These are phyloP conservation scores for Zygoascus sp. DNA, from an alignment of 1,139 yeast genomes.

Conservation along the genomic window DNA sequence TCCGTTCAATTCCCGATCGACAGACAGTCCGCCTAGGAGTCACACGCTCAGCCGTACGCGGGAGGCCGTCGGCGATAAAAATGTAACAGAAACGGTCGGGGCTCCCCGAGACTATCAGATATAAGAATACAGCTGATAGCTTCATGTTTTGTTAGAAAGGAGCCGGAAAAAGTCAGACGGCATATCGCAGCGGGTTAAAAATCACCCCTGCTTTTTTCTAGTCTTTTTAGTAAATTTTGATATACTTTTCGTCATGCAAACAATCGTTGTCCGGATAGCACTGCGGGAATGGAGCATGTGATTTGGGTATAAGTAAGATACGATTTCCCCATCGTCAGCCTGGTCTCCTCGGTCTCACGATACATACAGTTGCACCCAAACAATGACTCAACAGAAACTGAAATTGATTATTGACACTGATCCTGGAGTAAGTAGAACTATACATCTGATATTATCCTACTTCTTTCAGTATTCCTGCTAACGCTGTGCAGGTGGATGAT, in stretches of 20 bases:
- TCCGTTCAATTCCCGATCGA: no score
- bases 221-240: no score
- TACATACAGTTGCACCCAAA: background rate
- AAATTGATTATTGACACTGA: conserved; percentile 38
- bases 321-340: background rate
- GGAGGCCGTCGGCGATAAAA: background rate
- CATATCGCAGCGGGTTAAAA: no score
- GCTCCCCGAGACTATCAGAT: background rate
- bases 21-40: background rate
- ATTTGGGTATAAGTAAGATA: no score
- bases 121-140: background rate
- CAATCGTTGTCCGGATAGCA: no score
- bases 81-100: background rate
- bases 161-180: no score
- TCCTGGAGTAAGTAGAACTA: conserved; percentile 36
- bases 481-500: conserved; percentile 34
- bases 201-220: no score
- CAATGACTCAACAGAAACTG: conserved; percentile 1
- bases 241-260: no score
- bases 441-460: no score
- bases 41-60: background rate
- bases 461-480: no score
- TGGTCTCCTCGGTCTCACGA: background rate
- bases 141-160: no score
- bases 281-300: no score